Evolutionary conservation across 2,329 filamentous ascomycete genomes (phyloP).

Genomic region (Cyclaneusma minus): DNA sequence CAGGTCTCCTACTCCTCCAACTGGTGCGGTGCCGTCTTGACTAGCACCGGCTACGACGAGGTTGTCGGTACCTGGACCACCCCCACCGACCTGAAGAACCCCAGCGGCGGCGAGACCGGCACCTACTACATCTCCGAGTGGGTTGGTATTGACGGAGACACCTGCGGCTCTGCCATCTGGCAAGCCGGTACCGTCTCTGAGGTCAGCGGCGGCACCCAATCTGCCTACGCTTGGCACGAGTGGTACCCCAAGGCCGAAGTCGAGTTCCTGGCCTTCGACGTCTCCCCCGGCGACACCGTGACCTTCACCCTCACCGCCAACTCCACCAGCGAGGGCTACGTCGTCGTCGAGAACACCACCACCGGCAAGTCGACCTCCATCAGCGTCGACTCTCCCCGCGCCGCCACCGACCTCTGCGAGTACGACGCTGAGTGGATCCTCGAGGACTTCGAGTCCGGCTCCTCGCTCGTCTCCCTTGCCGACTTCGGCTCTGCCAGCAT

Average conservation of each 20-base stretch:
- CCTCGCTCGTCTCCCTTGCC: background rate
- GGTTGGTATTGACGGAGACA: conserved; percentile 47
- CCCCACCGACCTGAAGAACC: conserved; percentile 28
- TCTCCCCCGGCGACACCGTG: conserved; percentile 29
- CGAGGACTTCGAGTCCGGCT: background rate
- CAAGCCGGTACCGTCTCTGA: conserved; percentile 40
- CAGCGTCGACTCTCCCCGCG: background rate
- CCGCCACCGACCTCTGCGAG: no score
- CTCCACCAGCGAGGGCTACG: conserved; percentile 23
- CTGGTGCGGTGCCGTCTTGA: conserved; percentile 42
- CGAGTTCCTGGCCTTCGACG: conserved; percentile 28
- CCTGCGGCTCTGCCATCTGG: conserved; percentile 28
- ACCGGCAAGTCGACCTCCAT: conserved; percentile 25
- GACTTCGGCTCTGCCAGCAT: background rate
- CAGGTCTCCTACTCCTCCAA: conserved; percentile 35
- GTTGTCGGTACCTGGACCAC: conserved; percentile 38
- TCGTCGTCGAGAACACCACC: conserved; percentile 28
- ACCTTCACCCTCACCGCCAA: conserved; percentile 22
- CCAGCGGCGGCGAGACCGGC: conserved; percentile 21
- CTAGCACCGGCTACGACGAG: conserved; percentile 31
- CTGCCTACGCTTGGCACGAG: conserved; percentile 43
- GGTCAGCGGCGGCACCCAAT: conserved; percentile 22
- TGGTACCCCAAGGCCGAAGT: conserved; percentile 42
- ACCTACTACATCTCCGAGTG: conserved; percentile 28
- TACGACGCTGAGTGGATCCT: background rate